Evolutionary conservation across 768 basidiomycete species (phyloP).

Genomic region (Pulveroboletus sp.): DNA sequence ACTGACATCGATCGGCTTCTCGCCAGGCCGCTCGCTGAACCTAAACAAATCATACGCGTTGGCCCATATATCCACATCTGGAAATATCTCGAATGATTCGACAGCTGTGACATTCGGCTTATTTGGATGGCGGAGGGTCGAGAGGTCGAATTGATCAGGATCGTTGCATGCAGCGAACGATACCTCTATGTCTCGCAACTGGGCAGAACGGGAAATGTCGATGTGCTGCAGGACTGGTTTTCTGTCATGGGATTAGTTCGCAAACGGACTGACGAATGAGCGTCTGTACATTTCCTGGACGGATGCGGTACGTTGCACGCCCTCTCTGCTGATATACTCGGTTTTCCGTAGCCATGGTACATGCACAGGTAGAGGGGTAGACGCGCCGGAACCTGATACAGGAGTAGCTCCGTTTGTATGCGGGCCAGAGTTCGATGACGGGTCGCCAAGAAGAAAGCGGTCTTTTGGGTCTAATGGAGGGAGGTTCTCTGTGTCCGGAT

Average conservation of each 20-base stretch:
- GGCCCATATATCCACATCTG: conserved; percentile 83
- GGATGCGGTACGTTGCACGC: conserved; percentile 38
- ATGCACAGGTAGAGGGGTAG: conserved; percentile 48
- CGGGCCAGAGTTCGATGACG: conserved; percentile 40
- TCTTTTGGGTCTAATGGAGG: conserved; percentile 71
- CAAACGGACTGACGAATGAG: background rate
- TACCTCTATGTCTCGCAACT: conserved; percentile 72
- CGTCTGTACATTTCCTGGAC: conserved; percentile 52
- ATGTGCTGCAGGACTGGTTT: conserved; percentile 49
- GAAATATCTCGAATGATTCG: conserved; percentile 78
- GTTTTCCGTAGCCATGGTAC: conserved; percentile 93
- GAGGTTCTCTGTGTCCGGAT: conserved; percentile 57
- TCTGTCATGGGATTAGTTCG: conserved; percentile 25
- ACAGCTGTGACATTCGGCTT: conserved; percentile 71
- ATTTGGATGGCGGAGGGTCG: conserved; percentile 66
- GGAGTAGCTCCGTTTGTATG: conserved; percentile 38
- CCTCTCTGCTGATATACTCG: conserved; percentile 76
- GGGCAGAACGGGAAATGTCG: conserved; percentile 70
- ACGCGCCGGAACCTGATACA: conserved; percentile 34
- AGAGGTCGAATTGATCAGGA: conserved; percentile 56
- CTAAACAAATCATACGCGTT: conserved; percentile 86
- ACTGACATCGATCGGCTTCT: conserved; percentile 61
- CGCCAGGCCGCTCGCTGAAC: conserved; percentile 85
- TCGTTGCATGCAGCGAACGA: conserved; percentile 57
- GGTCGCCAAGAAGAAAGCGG: conserved; percentile 69